Evolutionary conservation across 108 stramenopile genomes (phyloP).

Genomic region (Skeletonema grethae): DNA sequence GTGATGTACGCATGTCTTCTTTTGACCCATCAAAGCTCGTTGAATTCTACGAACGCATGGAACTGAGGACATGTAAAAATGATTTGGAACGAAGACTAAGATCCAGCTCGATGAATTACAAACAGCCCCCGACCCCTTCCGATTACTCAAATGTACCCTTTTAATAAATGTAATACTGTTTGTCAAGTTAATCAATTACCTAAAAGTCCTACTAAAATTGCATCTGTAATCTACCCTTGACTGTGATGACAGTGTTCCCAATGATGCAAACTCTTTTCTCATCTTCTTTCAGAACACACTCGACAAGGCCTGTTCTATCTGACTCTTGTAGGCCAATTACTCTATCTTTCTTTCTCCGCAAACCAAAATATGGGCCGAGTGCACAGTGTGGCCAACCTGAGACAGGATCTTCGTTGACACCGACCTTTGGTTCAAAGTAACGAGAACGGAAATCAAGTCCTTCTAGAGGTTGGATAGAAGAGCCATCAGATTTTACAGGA

Average conservation of each 20-base stretch:
- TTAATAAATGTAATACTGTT: conserved; percentile 31
- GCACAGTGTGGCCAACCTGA: conserved; percentile 94
- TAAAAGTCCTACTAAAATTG: not conserved
- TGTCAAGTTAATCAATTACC: not conserved
- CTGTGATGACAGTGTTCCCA: conserved; percentile 57
- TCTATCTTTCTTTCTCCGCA: conserved; percentile 63
- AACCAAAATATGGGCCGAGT: conserved; percentile 87
- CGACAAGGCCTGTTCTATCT: conserved; percentile 77
- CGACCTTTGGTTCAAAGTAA: conserved; percentile 90
- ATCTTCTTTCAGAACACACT: conserved; percentile 59
- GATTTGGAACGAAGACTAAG: conserved; percentile 39
- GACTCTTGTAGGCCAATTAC: conserved; percentile 84
- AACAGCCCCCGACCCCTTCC: conserved; percentile 55
- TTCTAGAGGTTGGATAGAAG: conserved; percentile 3
- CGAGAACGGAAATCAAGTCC: conserved; percentile 77
- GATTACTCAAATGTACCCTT: conserved; percentile 69
- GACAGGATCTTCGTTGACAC: conserved; percentile 96
- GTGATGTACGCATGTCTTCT: conserved; percentile 35
- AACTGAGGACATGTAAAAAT: conserved; percentile 35
- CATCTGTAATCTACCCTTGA: conserved; percentile 25
- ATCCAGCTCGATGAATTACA: conserved; percentile 41
- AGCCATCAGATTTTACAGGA: not conserved
- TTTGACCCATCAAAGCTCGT: conserved; percentile 38
- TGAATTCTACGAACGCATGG: conserved; percentile 38
- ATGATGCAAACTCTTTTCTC: conserved; percentile 49